Conservation (phyloP, 106 monocot genomes). For the Dactylorhiza incarnata region DNA sequence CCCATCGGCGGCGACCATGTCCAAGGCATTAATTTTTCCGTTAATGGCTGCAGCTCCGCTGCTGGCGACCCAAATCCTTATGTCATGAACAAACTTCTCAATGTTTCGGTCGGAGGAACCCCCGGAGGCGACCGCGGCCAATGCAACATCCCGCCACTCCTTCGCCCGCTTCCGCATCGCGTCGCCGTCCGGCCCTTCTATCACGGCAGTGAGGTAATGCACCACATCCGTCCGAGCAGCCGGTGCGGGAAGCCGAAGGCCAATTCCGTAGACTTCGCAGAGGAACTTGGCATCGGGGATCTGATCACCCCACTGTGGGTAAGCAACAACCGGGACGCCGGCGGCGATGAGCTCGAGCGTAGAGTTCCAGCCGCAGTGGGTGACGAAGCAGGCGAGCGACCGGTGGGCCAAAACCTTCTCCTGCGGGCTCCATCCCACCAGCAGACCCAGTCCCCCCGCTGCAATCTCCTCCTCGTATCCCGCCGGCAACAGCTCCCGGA, state of each 20-base stretch:
- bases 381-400: constrained; percentile 37
- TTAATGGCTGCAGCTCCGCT: background rate
- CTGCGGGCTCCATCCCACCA: constrained; percentile 65
- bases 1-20: too few species aligned
- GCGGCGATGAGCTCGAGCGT: constrained; percentile 47
- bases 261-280: constrained; percentile 40
- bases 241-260: constrained; percentile 27
- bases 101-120: constrained; percentile 36
- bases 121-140: constrained; percentile 15
- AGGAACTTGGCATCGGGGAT: constrained; percentile 52
- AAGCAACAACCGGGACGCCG: constrained; percentile 53
- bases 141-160: constrained; percentile 25
- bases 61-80: background rate
- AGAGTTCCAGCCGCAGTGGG: constrained; percentile 86
- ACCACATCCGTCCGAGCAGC: constrained; percentile 24
- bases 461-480: constrained; percentile 34
- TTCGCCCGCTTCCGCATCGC: constrained; percentile 10
- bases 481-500: constrained; percentile 23
- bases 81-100: constrained; percentile 24
- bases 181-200: constrained; percentile 19
- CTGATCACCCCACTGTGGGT: constrained; percentile 66
- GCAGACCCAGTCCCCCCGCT: constrained; percentile 15
- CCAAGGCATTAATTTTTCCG: background rate
- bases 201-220: constrained; percentile 32
- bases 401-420: constrained; percentile 41